phyloP scores from a whole-genome alignment of 2,329 filamentous ascomycete genomes.

The Hypoxylon sp. region DNA sequence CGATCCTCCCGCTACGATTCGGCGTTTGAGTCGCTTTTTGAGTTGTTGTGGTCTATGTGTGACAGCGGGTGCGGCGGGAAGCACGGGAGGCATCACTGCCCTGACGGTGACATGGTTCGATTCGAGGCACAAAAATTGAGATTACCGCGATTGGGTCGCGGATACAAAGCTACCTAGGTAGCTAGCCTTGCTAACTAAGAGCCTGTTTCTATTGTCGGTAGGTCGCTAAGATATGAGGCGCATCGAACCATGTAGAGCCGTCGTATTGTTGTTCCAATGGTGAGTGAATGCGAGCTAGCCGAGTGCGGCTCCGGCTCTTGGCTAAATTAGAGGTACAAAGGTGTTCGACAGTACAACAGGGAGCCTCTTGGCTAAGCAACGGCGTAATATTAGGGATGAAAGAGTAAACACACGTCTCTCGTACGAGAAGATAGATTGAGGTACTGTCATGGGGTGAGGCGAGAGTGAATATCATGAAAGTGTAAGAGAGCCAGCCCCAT shows the following conservation, averaged over 20 bases:
- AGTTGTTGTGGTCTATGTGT: slow-evolving; percentile 10
- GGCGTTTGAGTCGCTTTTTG: slow-evolving; percentile 3
- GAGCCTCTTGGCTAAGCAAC: slow-evolving; percentile 10
- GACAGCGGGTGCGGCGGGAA: slow-evolving; percentile 22
- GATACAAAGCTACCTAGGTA: neutral
- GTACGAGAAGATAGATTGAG: neutral
- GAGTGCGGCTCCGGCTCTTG: slow-evolving; percentile 10
- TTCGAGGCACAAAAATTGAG: slow-evolving; percentile 29
- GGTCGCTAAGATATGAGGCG: slow-evolving; percentile 11
- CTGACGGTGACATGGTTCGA: slow-evolving; percentile 21
- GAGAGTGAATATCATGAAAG: slow-evolving; percentile 13
- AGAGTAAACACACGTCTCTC: neutral
- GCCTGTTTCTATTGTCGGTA: slow-evolving; percentile 9
- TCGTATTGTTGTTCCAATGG: slow-evolving; percentile 7
- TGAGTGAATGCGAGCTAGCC: slow-evolving; percentile 4
- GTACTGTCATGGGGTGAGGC: slow-evolving; percentile 10
- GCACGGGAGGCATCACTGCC: slow-evolving; percentile 18
- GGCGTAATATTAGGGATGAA: slow-evolving; percentile 2
- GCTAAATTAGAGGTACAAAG: slow-evolving; percentile 9
- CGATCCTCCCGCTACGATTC: slow-evolving; percentile 21
- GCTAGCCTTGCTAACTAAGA: neutral
- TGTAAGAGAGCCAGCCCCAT: neutral
- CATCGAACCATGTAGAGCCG: neutral
- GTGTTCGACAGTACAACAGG: neutral
- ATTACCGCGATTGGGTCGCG: slow-evolving; percentile 23